Percentiles rank a stretch among this genome's conserved stretches.
These are phyloP conservation scores for Collybia sp. DNA, from an alignment of 768 basidiomycete genomes.

Conservation along the genomic window DNA sequence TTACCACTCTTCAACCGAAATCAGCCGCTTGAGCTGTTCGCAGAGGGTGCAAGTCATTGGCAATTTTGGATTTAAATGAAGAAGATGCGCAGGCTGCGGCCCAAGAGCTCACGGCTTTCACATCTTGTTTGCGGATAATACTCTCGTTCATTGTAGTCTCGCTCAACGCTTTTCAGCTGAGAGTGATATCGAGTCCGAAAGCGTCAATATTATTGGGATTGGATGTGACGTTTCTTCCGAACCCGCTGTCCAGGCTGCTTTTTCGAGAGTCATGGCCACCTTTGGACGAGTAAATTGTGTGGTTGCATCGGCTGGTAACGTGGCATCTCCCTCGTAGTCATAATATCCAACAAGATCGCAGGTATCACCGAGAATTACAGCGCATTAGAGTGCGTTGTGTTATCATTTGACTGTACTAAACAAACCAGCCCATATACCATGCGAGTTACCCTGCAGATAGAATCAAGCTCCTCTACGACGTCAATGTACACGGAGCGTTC, in stretches of 20 bases:
- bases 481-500: slow-evolving; percentile 93
- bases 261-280: slow-evolving; percentile 54
- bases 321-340: not conserved
- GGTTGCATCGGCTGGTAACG: slow-evolving; percentile 82
- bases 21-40: not conserved
- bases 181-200: slow-evolving; percentile 48
- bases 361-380: slow-evolving; percentile 88
- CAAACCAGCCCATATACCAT: not conserved
- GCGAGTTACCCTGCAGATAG: slow-evolving; percentile 81
- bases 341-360: slow-evolving; percentile 17
- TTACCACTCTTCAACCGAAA: slow-evolving; percentile 6
- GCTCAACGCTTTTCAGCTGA: slow-evolving; percentile 34
- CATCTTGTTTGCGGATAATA: slow-evolving; percentile 16
- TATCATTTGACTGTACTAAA: slow-evolving; percentile 1
- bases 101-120: slow-evolving; percentile 47
- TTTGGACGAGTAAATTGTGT: slow-evolving; percentile 76
- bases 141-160: slow-evolving; percentile 18
- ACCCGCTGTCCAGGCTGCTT: slow-evolving; percentile 69
- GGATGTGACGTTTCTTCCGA: slow-evolving; percentile 90
- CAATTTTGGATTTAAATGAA: slow-evolving; percentile 77
- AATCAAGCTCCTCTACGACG: slow-evolving; percentile 78
- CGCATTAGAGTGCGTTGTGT: slow-evolving; percentile 69
- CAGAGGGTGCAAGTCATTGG: slow-evolving; percentile 79
- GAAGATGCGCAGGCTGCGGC: slow-evolving; percentile 66
- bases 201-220: slow-evolving; percentile 67